Evolutionary conservation across 768 basidiomycete species (phyloP).

Genomic region (Tricholoma flavovirens): DNA sequence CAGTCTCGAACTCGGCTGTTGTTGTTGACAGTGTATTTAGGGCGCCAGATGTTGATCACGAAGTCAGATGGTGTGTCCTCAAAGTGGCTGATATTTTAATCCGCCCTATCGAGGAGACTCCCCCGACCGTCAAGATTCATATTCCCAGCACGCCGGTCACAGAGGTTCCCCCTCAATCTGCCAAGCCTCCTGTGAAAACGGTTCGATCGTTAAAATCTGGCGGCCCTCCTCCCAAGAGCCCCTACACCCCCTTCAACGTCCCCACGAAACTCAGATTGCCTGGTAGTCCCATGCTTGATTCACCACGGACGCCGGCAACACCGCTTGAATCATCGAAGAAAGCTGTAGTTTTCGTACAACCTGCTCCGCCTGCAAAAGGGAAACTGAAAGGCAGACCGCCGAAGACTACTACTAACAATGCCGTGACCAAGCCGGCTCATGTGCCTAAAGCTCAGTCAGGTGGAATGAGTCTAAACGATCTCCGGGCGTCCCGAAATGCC

Average conservation of each 20-base stretch:
- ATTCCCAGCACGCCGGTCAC: slow-evolving; percentile 65
- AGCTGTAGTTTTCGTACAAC: slow-evolving; percentile 32
- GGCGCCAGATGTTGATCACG: slow-evolving; percentile 71
- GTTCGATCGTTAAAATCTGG: slow-evolving; percentile 32
- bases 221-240: slow-evolving; percentile 34
- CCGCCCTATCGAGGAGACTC: slow-evolving; percentile 73
- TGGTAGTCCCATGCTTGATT: slow-evolving; percentile 26
- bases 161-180: slow-evolving; percentile 53
- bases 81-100: slow-evolving; percentile 90
- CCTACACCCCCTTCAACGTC: slow-evolving; percentile 32
- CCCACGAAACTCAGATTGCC: slow-evolving; percentile 59
- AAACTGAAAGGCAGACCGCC: slow-evolving; percentile 24
- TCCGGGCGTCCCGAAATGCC: slow-evolving; percentile 68
- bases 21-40: slow-evolving; percentile 31
- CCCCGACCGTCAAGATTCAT: slow-evolving; percentile 84
- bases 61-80: slow-evolving; percentile 86
- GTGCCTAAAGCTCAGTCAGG: slow-evolving; percentile 66
- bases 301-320: slow-evolving; percentile 22
- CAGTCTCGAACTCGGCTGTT: slow-evolving; percentile 18
- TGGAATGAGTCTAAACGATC: slow-evolving; percentile 74
- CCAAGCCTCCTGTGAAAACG: slow-evolving; percentile 47
- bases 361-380: slow-evolving; percentile 23
- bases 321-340: slow-evolving; percentile 29
- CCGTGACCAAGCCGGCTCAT: slow-evolving; percentile 35
- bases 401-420: slow-evolving; percentile 15